Base-by-base conservation (phyloP, 202 grass and related monocot species). In the Carex arenaria region DNA sequence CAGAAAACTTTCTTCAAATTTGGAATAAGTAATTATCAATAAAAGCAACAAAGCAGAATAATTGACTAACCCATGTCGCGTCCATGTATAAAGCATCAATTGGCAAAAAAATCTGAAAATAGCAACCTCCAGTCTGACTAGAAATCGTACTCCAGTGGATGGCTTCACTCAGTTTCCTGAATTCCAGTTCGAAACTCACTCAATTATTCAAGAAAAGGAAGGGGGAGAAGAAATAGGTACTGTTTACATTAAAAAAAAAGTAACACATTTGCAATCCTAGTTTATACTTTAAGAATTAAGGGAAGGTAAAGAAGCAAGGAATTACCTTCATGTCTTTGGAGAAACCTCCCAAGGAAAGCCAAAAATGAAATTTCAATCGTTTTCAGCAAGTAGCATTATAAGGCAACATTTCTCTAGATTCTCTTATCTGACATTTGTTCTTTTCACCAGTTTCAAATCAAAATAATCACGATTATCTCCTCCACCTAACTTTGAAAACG, bases 401-500 rank as follows among this genome's bases (percentile, higher is more conserved):
- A 68, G 80, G 80, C 61, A 55, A 30, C 10, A n/a, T 14, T 67
- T 82, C 64, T 69, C 59, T 81, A 47, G 42, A 64, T 43, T 36
- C 38, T 76, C 57, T 53, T 78, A 68, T 78, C 54, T 69, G 75
- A 59, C 53, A 86, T 40, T 79, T 59, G 84, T 61, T 85, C 71
- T 36, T 77, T 43, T 82, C 71, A 63, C 56, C 55, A 85, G 62
- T 72, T 77, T 78, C 70, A 74, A 85, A 77, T 72, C 20, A 64
- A 73, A 81, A 66, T 2, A 70, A 69, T 28, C 71, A 47, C 71
- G 72, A 83, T 22, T 55, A 62, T 82, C 76, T 64, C 57, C 76
- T 64, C 57, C 43, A 56, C 84, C 84, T 84, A 84, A 83, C 72
- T 82, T 80, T 83, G 69, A 70, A 85, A 82, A 87, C 53, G 80